Base-by-base conservation (phyloP, 331 rosid genomes). In the Rosa hybrid region DNA sequence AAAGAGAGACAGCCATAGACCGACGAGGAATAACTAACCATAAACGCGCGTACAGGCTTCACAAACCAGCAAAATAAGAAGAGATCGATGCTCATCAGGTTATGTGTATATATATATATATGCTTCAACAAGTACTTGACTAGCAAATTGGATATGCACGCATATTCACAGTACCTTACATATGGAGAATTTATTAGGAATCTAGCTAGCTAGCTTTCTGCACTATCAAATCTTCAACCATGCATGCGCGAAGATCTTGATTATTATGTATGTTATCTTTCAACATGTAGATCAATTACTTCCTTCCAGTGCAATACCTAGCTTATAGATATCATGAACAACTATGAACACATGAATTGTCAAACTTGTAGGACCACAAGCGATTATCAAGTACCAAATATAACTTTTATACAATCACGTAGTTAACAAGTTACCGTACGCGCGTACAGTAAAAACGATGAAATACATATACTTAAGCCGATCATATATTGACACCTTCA, bases 401-500 rank as follows among this genome's bases (percentile, higher is more conserved):
- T 69, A 16, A 12, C 10, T 72, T 44, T 49, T 72, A 53, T 8
- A 39, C 27, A 68, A 39, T 68, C 12, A 68, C 1, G 10, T 25
- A 49, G 20, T 69, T 49, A 25, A 49, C 60, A 7, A 25, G 60
- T 72, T 6, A 25, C 76, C 25, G 10, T 49, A 30, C 34, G 2
- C 30, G 30, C 30, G 34, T 30, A 49, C 14, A 27, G 63, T 50
- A 17, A 46, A 50, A 18, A 25, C 62, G 27, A 77, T 56, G 27
- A 34, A 50, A 59, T 72, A 57, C 25, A 64, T n/a, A 42, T 7
- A 17, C 18, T 11, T 23, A 16, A 59, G 23, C 85, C 12, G 78
- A 50, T 8, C 49, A 68, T 30, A 30, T 30, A 30, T 38, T 54
- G 59, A 34, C 39, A 94, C 99, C 98, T 82, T 96, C 99, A 75